Evolutionary conservation across 768 basidiomycete species (phyloP), one percentile per base, ranked within the genome.

Genomic region (Tephrocybe sp.): DNA sequence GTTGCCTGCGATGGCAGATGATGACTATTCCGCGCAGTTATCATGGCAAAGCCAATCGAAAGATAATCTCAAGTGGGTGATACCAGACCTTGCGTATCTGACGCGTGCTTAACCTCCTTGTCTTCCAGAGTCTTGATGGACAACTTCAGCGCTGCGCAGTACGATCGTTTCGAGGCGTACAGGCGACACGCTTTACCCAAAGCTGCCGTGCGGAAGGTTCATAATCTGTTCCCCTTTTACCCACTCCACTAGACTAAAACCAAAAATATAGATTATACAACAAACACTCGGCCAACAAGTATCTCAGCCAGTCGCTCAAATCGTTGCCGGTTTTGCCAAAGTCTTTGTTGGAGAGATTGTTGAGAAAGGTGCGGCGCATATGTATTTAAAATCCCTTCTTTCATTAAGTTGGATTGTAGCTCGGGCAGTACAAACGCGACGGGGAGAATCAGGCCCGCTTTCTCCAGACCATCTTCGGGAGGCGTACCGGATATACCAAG

Each of bases 261-360:
- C 4, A n/a, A n/a, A n/a, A n/a, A n/a, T 19, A 24, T 52, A 93
- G 90, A 83, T 92, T 26, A 88, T 96, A 54, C 90, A 92, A 61
- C 88, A 92, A 66, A 79, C 82, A 1, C 72, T 85, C 0, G 86
- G 86, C 13, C 86, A 91, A 51, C 88, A 92, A 59, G 89, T 90
- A 5, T 91, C 91, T 3, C 84, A 86, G 58, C 89, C 90, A 3
- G 88, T 95, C 4, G 87, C 92, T 1, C 92, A 93, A 54, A 83
- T 94, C 36, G 87, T 95, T 2, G 91, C 92, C 5, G 93, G 93
- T 53, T 88, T 96, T 49, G 79, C 82, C 12, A 96, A 95, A 61
- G 91, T 96, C 0, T 96, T 94, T 52, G 91, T 96, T 3, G 93
- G 93, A 2, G 92, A 95, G 65, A 89, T 96, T 5, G 80, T 94